Conservation (phyloP, 352 stramenopile species). For the Globisporangium cederbergense region DNA sequence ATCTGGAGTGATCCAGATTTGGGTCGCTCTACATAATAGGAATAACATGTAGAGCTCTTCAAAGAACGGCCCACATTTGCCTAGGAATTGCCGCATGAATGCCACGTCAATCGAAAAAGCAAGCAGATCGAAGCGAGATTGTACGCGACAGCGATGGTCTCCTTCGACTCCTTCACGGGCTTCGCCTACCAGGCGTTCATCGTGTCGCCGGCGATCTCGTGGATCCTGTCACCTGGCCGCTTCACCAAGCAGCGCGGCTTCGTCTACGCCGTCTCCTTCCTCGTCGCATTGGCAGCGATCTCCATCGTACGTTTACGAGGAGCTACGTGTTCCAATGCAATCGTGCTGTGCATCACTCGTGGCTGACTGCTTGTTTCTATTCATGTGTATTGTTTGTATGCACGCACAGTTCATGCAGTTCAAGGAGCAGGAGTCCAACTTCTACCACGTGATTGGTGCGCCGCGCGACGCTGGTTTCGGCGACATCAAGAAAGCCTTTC, state of each 20-base stretch:
- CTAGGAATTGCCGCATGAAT: background rate
- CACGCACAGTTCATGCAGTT: constrained; percentile 70
- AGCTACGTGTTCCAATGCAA: background rate
- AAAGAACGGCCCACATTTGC: background rate
- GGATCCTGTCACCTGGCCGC: constrained; percentile 93
- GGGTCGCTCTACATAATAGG: background rate
- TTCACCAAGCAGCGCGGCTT: constrained; percentile 93
- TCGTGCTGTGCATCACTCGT: background rate
- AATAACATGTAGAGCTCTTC: background rate
- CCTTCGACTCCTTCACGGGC: constrained; percentile 60
- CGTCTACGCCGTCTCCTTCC: constrained; percentile 93
- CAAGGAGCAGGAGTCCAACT: constrained; percentile 90
- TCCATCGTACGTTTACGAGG: constrained; percentile 73
- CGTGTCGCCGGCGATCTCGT: constrained; percentile 90
- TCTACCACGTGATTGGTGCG: constrained; percentile 92
- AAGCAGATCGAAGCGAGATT: background rate
- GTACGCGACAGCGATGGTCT: constrained; percentile 24
- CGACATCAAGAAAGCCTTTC: constrained; percentile 98
- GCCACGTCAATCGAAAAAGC: background rate
- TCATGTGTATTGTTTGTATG: background rate
- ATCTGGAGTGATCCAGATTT: background rate
- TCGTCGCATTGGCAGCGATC: constrained; percentile 87
- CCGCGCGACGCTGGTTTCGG: constrained; percentile 84
- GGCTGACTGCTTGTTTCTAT: background rate
- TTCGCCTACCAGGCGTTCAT: constrained; percentile 74